Percentiles rank a stretch among this genome's conserved stretches.
Evolutionary conservation across 1,139 yeast genomes (phyloP).

Genomic region (Debaryomyces subglobosus): DNA sequence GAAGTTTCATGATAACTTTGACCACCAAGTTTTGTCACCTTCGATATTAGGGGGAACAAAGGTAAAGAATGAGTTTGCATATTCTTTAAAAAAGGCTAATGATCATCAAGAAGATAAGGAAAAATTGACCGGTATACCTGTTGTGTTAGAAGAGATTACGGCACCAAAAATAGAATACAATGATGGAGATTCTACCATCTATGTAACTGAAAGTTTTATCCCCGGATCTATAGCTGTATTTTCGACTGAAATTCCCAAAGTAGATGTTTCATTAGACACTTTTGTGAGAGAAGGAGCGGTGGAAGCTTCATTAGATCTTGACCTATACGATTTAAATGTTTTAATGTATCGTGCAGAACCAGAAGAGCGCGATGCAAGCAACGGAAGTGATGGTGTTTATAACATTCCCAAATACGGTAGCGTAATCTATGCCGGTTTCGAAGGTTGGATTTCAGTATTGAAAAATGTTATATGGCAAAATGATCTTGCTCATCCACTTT

Average conservation of each 20-base stretch:
- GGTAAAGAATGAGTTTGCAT: constrained; percentile 63
- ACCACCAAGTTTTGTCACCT: constrained; percentile 60
- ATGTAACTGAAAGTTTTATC: constrained; percentile 59
- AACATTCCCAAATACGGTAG: constrained; percentile 71
- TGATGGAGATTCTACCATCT: constrained; percentile 52
- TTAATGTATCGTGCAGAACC: constrained; percentile 77
- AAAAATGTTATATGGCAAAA: constrained; percentile 66
- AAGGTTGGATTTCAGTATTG: constrained; percentile 85
- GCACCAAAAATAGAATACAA: constrained; percentile 50
- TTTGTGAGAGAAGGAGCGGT: constrained; percentile 73
- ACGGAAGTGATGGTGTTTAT: constrained; percentile 73
- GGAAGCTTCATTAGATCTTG: constrained; percentile 64
- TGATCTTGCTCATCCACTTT: constrained; percentile 80
- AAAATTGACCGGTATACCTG: constrained; percentile 64
- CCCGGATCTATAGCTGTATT: constrained; percentile 91
- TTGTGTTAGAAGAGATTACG: constrained; percentile 55
- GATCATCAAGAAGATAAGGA: constrained; percentile 46
- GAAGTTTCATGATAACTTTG: constrained; percentile 56
- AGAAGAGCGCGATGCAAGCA: constrained; percentile 84
- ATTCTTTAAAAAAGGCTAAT: constrained; percentile 56
- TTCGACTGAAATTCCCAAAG: constrained; percentile 68
- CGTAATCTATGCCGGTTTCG: constrained; percentile 84
- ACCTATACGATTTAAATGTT: constrained; percentile 72
- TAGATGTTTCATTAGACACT: constrained; percentile 56
- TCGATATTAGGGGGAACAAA: constrained; percentile 66